Conservation (phyloP, 768 basidiomycete genomes). For the Phlegmacium glaucopus region DNA sequence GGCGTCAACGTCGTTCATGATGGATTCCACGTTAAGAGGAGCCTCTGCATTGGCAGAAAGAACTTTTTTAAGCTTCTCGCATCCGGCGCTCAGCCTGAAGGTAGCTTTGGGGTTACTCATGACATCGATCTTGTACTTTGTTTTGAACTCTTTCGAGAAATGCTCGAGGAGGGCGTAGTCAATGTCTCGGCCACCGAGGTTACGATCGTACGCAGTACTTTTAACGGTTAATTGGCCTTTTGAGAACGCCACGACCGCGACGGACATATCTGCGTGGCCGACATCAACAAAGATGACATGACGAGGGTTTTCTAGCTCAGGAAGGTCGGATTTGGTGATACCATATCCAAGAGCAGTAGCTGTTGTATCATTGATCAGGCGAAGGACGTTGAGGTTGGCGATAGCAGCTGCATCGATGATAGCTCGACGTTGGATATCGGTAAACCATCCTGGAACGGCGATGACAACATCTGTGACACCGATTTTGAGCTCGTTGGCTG, state of each 20-base stretch:
- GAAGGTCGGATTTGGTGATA: conserved; percentile 97
- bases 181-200: conserved; percentile 95
- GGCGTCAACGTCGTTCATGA: conserved; percentile 96
- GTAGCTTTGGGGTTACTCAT: conserved; percentile 85
- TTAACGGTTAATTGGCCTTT: conserved; percentile 91
- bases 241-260: conserved; percentile 86
- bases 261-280: conserved; percentile 89
- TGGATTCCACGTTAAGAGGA: conserved; percentile 88
- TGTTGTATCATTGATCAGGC: conserved; percentile 96
- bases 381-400: conserved; percentile 85
- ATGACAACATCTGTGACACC: conserved; percentile 91
- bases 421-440: conserved; percentile 89
- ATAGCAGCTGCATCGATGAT: conserved; percentile 87
- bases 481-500: conserved; percentile 80
- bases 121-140: conserved; percentile 98
- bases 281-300: conserved; percentile 94
- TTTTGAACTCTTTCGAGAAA: conserved; percentile 89
- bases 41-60: conserved; percentile 91
- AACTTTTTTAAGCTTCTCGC: conserved; percentile 95
- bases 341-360: conserved; percentile 96
- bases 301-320: conserved; percentile 73
- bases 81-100: conserved; percentile 85
- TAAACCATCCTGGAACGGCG: conserved; percentile 96
- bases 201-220: conserved; percentile 84
- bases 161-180: conserved; percentile 87